These are phyloP conservation scores for Epichloe sylvatica DNA, from an alignment of 2,329 filamentous ascomycete genomes.

Conservation along the genomic window DNA sequence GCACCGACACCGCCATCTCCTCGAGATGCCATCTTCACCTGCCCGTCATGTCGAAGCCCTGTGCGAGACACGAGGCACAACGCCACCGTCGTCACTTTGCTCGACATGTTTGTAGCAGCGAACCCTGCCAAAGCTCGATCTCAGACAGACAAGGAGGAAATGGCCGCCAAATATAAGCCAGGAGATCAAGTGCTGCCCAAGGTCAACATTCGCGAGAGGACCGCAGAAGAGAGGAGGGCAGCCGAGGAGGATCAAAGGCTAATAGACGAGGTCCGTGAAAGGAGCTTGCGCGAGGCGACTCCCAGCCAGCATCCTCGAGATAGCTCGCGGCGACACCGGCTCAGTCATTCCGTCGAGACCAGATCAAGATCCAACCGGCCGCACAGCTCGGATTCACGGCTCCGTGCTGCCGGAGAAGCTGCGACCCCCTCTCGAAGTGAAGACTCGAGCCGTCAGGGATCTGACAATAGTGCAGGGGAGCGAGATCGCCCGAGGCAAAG, in stretches of 20 bases:
- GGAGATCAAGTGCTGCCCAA: conserved; percentile 69
- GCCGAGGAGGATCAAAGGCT: conserved; percentile 56
- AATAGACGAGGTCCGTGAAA: conserved; percentile 55
- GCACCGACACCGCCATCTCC: conserved; percentile 34
- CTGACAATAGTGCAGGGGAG: conserved; percentile 24
- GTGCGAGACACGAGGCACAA: conserved; percentile 84
- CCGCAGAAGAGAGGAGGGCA: conserved; percentile 36
- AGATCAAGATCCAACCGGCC: conserved; percentile 19
- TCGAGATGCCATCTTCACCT: conserved; percentile 54
- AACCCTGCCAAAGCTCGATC: conserved; percentile 64
- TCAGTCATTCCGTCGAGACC: conserved; percentile 22
- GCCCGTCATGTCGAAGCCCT: conserved; percentile 76
- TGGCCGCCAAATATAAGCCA: conserved; percentile 61
- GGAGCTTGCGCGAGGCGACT: conserved; percentile 58
- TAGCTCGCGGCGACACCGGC: conserved; percentile 17
- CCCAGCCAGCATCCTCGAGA: conserved; percentile 26
- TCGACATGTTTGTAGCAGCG: conserved; percentile 74
- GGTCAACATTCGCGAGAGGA: conserved; percentile 36
- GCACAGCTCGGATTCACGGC: conserved; percentile 17
- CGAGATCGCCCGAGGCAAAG: conserved; percentile 18
- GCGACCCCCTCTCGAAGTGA: conserved; percentile 14
- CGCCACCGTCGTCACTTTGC: conserved; percentile 73
- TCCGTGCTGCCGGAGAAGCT: conserved; percentile 13
- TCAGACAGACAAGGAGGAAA: conserved; percentile 59
- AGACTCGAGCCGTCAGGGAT: conserved; percentile 13